Evolutionary conservation across 345 rosid species (phyloP), one percentile per base, ranked within the genome.

Genomic region (Salix viminalis): DNA sequence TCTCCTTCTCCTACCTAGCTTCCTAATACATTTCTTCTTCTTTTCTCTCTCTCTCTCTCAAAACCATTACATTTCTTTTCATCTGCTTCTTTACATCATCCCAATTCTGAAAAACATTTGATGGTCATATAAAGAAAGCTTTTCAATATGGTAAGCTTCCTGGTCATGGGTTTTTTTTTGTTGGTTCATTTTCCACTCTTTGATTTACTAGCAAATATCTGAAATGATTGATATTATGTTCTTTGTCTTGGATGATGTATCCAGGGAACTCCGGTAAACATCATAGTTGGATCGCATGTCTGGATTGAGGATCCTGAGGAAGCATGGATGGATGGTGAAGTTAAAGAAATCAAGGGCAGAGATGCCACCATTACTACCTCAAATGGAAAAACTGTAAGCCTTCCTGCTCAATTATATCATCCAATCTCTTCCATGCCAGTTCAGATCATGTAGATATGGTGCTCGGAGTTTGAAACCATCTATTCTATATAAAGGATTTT

Each of bases 241-340:
- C 24, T 26, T 18, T 74, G 36, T 41, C 44, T 77, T 72, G 77
- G 71, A 75, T 50, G 62, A 56, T 52, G 23, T 46, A 52, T 79
- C 78, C 78, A 89, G 92, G 92, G 84, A 74, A 86, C 90, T 72
- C 82, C 90, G 16, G 88, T 81, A 41, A 87, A 86, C 72, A 83
- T 89, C 82, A 84, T 84, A 72, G 89, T 87, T 58, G 90, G 91
- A 79, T 86, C 93, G 37, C 87, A 85, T 70, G 93, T 86, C 34
- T 89, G 93, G 93, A 83, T 66, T 21, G 89, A 88, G 83, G 88
- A 89, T 84, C 87, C 85, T 78, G 90, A 86, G 67, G 77, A 54
- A 50, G 87, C 93, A 46, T 89, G 93, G 91, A 79, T 87, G 56
- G 89, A 81, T 71, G 91, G 91, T 23, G 82, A 86, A 84, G 91